These are phyloP conservation scores for Silene latifolia DNA, from an alignment of 148 eudicot genomes.

Conservation along the genomic window DNA sequence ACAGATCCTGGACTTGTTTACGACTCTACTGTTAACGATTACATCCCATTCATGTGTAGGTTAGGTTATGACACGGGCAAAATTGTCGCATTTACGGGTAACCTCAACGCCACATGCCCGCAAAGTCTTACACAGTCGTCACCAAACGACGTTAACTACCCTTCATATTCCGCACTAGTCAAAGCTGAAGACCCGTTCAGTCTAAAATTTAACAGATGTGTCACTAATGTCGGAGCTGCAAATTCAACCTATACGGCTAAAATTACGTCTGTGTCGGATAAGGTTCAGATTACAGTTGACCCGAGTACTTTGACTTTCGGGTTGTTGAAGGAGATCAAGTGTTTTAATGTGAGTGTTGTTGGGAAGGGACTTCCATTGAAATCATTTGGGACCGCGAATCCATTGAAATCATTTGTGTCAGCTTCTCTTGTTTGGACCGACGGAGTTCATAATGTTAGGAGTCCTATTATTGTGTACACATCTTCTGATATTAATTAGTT, in stretches of 20 bases:
- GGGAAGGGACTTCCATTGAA: background rate
- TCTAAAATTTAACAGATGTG: conserved; percentile 36
- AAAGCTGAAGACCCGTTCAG: background rate
- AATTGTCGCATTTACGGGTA: conserved; percentile 1
- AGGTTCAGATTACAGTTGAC: conserved; percentile 24
- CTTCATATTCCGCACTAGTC: conserved; percentile 36
- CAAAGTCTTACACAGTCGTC: background rate
- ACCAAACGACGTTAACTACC: conserved; percentile 48
- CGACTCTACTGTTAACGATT: conserved; percentile 36
- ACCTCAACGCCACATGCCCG: conserved; percentile 16
- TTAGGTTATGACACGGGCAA: conserved; percentile 8
- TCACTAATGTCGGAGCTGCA: conserved; percentile 49
- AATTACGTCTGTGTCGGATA: background rate
- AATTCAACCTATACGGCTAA: conserved; percentile 45
- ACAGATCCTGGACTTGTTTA: conserved; percentile 55
- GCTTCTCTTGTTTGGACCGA: conserved; percentile 52
- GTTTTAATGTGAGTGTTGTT: conserved; percentile 36
- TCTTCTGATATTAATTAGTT: no score
- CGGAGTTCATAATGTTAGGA: conserved; percentile 46
- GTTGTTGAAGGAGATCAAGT: conserved; percentile 31
- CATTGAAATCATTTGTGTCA: background rate
- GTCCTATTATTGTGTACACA: conserved; percentile 40
- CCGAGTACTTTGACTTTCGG: conserved; percentile 35
- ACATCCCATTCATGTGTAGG: conserved; percentile 34
- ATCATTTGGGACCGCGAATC: background rate